Conservation (phyloP, 345 rosid species). For the Euphorbia pulcherrima region DNA sequence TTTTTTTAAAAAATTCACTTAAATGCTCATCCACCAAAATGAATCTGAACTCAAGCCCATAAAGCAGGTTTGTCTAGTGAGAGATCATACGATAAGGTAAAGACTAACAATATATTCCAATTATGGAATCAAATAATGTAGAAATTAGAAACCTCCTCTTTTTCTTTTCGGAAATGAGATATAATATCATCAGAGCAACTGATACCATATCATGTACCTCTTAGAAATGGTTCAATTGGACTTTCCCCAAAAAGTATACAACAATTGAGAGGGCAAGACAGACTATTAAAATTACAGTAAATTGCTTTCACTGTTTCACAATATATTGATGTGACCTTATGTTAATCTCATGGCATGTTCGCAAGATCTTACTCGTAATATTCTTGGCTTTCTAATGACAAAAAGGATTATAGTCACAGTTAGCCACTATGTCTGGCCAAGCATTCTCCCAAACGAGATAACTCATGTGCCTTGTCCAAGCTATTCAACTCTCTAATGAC, state of each 20-base stretch:
- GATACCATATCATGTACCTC: background rate
- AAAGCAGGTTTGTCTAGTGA: background rate
- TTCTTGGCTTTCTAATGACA: no score
- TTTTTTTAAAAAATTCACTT: background rate
- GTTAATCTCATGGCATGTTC: background rate
- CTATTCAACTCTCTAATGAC: slow-evolving; percentile 6
- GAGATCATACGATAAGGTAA: background rate
- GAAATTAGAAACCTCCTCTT: background rate
- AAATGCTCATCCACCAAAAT: background rate
- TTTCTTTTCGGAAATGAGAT: background rate
- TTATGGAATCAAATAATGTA: background rate
- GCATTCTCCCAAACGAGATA: no score
- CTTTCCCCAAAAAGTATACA: background rate
- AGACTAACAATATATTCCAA: no score
- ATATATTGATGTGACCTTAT: background rate
- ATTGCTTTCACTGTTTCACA: no score
- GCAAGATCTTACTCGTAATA: background rate
- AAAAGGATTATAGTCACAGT: no score
- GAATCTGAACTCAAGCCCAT: background rate
- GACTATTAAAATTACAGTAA: no score
- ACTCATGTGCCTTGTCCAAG: background rate
- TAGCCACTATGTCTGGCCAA: no score
- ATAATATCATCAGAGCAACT: background rate
- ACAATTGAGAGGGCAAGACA: background rate
- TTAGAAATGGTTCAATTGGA: background rate